Evolutionary conservation across 257 asterid species (phyloP).

Genomic region (Cordia subcordata): DNA sequence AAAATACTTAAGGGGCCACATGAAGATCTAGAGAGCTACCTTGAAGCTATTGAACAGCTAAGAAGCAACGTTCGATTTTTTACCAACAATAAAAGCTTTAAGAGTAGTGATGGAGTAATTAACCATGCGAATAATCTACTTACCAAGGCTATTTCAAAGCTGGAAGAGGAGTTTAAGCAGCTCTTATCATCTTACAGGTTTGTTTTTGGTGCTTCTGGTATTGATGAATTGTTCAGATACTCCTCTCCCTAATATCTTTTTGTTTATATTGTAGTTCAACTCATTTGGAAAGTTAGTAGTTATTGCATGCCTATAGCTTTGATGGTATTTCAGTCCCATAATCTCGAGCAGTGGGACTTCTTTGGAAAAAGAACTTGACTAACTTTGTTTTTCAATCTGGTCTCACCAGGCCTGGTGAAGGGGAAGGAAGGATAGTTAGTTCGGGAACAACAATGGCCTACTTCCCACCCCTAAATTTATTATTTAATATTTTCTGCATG

Average conservation of each 20-base stretch:
- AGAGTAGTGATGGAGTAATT: slow-evolving; percentile 96
- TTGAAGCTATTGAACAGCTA: slow-evolving; percentile 87
- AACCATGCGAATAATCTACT: slow-evolving; percentile 76
- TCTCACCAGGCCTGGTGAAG: no score
- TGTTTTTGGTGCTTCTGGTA: neutral
- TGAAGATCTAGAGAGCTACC: slow-evolving; percentile 95
- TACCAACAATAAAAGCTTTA: slow-evolving; percentile 86
- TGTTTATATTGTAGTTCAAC: neutral
- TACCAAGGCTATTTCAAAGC: slow-evolving; percentile 94
- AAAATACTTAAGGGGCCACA: slow-evolving; percentile 97
- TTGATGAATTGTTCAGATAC: neutral
- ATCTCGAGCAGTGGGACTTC: no score
- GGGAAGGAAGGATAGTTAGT: no score
- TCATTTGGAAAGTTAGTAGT: no score
- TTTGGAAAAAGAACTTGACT: no score
- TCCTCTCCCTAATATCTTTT: neutral
- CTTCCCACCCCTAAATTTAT: no score
- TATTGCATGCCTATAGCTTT: no score
- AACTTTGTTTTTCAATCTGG: no score
- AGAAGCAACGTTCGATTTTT: slow-evolving; percentile 77
- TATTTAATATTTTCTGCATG: no score
- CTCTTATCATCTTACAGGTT: slow-evolving; percentile 81
- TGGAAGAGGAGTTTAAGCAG: slow-evolving; percentile 91
- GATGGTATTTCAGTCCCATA: no score
- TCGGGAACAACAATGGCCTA: no score